Conservation (phyloP, 495 filamentous ascomycete species). For the Lindgomyces ingoldianus region DNA sequence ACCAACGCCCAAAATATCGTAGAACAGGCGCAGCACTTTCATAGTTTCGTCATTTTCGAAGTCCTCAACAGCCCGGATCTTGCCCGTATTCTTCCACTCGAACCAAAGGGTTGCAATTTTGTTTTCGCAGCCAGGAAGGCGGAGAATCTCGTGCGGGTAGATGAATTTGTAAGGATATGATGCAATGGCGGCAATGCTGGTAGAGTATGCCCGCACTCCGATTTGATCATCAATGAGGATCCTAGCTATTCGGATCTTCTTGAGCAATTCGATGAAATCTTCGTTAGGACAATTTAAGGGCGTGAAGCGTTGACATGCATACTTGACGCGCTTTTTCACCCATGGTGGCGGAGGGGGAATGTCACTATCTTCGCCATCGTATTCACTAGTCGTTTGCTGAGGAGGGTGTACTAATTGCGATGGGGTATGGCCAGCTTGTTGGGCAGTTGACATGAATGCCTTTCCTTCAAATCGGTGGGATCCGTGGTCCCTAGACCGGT, state of each 20-base stretch:
- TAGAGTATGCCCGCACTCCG: slow-evolving; percentile 85
- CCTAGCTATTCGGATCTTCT: slow-evolving; percentile 72
- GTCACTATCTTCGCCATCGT: slow-evolving; percentile 49
- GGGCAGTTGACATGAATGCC: slow-evolving; percentile 15
- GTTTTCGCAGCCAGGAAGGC: slow-evolving; percentile 75
- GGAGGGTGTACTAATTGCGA: slow-evolving; percentile 46
- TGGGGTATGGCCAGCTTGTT: slow-evolving; percentile 12
- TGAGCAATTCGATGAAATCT: slow-evolving; percentile 71
- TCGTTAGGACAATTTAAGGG: slow-evolving; percentile 71
- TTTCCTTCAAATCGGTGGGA: slow-evolving; percentile 28
- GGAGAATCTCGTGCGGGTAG: slow-evolving; percentile 60
- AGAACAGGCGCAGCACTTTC: slow-evolving; percentile 65
- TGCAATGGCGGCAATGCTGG: slow-evolving; percentile 76
- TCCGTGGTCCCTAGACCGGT: slow-evolving; percentile 19
- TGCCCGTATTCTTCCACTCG: slow-evolving; percentile 67
- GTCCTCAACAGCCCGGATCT: slow-evolving; percentile 62
- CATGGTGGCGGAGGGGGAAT: slow-evolving; percentile 68
- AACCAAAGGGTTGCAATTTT: slow-evolving; percentile 80
- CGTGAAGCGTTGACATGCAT: slow-evolving; percentile 80
- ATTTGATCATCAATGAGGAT: slow-evolving; percentile 71
- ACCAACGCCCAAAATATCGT: slow-evolving; percentile 88
- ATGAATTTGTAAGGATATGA: slow-evolving; percentile 73
- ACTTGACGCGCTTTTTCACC: slow-evolving; percentile 63
- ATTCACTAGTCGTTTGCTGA: slow-evolving; percentile 70
- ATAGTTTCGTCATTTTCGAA: slow-evolving; percentile 66